Percentiles rank a stretch among this genome's conserved stretches.
These are phyloP conservation scores for Backusella tuberculispora DNA, from an alignment of 192 early-diverging fungal genomes.

Conservation along the genomic window DNA sequence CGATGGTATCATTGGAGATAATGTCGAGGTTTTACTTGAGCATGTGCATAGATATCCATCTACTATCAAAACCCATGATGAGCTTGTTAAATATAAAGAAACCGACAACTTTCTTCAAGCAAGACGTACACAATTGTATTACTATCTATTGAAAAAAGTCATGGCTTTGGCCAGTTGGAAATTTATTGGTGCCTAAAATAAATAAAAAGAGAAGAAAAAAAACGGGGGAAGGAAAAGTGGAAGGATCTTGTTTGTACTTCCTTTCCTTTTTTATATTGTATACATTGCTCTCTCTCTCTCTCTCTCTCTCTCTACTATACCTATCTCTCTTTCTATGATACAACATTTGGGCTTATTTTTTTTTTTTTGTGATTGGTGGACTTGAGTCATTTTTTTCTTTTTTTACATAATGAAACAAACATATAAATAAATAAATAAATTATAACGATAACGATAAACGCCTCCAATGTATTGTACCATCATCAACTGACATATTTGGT, in stretches of 20 bases:
- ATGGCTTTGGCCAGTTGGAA: slow-evolving; percentile 26
- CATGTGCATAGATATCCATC: background rate
- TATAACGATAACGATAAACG: background rate
- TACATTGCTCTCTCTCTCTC: background rate
- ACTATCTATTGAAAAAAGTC: slow-evolving; percentile 20
- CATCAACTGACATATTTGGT: no score
- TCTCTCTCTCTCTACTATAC: background rate
- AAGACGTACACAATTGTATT: slow-evolving; percentile 10
- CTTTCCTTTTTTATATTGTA: background rate
- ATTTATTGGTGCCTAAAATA: slow-evolving; percentile 27
- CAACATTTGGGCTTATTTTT: background rate
- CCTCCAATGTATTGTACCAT: no score
- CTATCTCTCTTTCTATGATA: background rate
- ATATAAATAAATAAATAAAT: background rate
- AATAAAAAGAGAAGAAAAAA: background rate
- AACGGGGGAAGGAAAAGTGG: background rate
- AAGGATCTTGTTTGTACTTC: background rate
- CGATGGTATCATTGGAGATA: slow-evolving; percentile 58
- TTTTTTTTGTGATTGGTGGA: no score
- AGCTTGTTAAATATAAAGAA: background rate
- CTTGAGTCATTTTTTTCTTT: background rate
- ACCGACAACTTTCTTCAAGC: background rate
- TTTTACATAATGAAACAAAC: background rate
- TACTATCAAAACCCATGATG: background rate
- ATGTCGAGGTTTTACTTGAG: slow-evolving; percentile 37